Percentiles rank a stretch among this genome's conserved stretches.
phyloP scores from a whole-genome alignment of 495 filamentous ascomycete genomes.

The Evansstolkia leycettana region DNA sequence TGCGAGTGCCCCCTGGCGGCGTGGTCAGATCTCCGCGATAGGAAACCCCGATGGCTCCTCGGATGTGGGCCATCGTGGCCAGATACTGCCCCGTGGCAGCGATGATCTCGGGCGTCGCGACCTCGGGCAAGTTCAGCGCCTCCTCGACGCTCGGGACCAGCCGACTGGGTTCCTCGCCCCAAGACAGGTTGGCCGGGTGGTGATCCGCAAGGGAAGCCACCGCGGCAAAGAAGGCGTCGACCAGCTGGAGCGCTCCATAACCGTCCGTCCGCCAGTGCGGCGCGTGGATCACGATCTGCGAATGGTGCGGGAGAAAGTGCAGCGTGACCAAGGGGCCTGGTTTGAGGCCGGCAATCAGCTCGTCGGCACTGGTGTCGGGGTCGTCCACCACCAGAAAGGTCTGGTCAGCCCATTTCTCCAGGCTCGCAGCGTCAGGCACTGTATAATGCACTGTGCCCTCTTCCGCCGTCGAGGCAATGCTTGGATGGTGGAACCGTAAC shows the following conservation, averaged over 20 bases:
- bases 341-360: conserved; percentile 9
- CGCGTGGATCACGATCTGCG: conserved; percentile 11
- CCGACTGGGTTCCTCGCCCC: conserved; percentile 16
- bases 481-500: conserved; percentile 21
- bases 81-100: conserved; percentile 3
- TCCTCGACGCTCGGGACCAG: conserved; percentile 18
- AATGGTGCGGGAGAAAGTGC: conserved; percentile 11
- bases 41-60: conserved; percentile 8
- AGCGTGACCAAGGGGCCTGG: conserved; percentile 8
- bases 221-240: conserved; percentile 8
- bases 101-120: conserved; percentile 4
- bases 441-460: conserved; percentile 11
- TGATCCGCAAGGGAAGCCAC: conserved; percentile 1
- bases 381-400: conserved; percentile 13
- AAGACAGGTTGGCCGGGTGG: conserved; percentile 9
- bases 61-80: conserved; percentile 5
- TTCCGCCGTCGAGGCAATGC: conserved; percentile 12
- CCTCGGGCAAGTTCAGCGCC: conserved; percentile 6
- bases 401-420: conserved; percentile 15
- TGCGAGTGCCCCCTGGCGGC: conserved; percentile 10
- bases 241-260: conserved; percentile 13
- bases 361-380: conserved; percentile 6
- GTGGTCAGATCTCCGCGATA: conserved; percentile 9
- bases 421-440: conserved; percentile 6
- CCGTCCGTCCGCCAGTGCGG: conserved; percentile 25